phyloP scores from a whole-genome alignment of 1,139 yeast species.

The Kodamaea plutei region DNA sequence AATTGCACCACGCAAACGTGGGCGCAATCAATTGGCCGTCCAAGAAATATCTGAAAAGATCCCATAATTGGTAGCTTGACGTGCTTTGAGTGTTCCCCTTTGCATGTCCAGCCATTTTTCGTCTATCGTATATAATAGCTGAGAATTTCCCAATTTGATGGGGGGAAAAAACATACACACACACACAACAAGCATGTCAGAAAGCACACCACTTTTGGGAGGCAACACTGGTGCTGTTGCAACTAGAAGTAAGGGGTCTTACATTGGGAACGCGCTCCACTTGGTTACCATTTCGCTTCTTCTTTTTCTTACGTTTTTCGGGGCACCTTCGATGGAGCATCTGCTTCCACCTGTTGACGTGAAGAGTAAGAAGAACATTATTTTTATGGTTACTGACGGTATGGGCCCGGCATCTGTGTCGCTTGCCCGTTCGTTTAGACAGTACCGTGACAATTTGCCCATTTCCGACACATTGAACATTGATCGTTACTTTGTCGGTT shows the following conservation, averaged over 20 bases:
- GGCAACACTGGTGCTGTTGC: constrained; percentile 8
- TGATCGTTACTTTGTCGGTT: constrained; percentile 22
- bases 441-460: constrained; percentile 19
- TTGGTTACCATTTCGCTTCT: constrained; percentile 9
- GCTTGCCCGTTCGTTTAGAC: constrained; percentile 23
- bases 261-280: constrained; percentile 7
- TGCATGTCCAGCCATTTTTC: too few relatives aligned
- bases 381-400: constrained; percentile 29
- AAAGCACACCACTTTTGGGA: constrained; percentile 16
- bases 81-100: too few relatives aligned
- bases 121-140: not conserved
- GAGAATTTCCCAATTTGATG: too few relatives aligned
- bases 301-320: constrained; percentile 9
- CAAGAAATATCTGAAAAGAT: too few relatives aligned
- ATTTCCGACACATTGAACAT: constrained; percentile 18
- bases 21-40: too few relatives aligned
- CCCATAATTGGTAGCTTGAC: too few relatives aligned
- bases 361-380: constrained; percentile 18
- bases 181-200: constrained; percentile 7
- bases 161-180: too few relatives aligned
- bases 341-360: constrained; percentile 9
- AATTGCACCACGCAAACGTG: too few relatives aligned
- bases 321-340: constrained; percentile 4
- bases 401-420: constrained; percentile 29
- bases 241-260: constrained; percentile 8